A percentile compares a stretch with the other conserved stretches of the same genome.
phyloP scores from a whole-genome alignment of 805 yeast species.

The Debaryomyces prosopidis region DNA sequence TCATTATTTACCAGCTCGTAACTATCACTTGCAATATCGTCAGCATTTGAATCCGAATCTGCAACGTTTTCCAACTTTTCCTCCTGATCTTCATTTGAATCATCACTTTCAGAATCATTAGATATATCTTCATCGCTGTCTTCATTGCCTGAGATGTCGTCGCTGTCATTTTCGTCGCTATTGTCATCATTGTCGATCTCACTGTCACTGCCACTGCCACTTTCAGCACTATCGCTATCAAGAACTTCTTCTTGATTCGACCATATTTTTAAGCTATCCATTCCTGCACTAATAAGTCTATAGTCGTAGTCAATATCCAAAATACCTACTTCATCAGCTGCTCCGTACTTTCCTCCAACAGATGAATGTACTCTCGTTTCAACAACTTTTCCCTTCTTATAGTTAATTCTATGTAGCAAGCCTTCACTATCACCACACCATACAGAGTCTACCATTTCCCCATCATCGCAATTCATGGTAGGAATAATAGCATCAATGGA shows the following conservation, averaged over 20 bases:
- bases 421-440: slow-evolving; percentile 88
- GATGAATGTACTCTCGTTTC: slow-evolving; percentile 68
- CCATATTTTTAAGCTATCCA: slow-evolving; percentile 85
- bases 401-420: slow-evolving; percentile 63
- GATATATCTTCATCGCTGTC: slow-evolving; percentile 8
- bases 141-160: slow-evolving; percentile 3
- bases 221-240: slow-evolving; percentile 16
- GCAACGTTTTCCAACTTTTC: slow-evolving; percentile 14
- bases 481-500: slow-evolving; percentile 72
- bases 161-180: slow-evolving; percentile 10
- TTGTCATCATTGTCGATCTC: too few species aligned
- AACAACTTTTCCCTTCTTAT: slow-evolving; percentile 59
- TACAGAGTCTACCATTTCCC: slow-evolving; percentile 45
- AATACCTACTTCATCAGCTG: slow-evolving; percentile 68
- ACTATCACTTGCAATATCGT: not conserved
- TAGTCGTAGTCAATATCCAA: slow-evolving; percentile 82
- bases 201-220: slow-evolving; percentile 26
- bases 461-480: slow-evolving; percentile 53
- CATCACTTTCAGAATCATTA: slow-evolving; percentile 5
- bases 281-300: slow-evolving; percentile 77
- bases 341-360: slow-evolving; percentile 32
- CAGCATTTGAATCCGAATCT: slow-evolving; percentile 6
- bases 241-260: slow-evolving; percentile 22
- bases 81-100: slow-evolving; percentile 12
- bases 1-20: slow-evolving; percentile 6